Base-by-base conservation (phyloP, 2,329 filamentous ascomycete genomes). In the Thelonectria olida region DNA sequence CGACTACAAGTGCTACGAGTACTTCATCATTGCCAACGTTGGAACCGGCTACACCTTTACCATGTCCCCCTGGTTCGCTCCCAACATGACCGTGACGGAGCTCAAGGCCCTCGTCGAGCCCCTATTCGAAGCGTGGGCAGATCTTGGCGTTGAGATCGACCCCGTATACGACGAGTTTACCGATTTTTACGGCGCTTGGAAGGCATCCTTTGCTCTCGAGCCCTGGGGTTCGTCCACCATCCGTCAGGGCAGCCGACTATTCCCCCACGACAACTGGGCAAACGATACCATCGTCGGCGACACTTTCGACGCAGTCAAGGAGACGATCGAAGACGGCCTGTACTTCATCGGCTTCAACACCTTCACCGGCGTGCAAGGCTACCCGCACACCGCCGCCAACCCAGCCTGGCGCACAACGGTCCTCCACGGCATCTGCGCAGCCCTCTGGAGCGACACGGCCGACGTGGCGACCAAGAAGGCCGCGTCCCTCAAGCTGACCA, bases 21-120 rank as follows among this genome's bases (percentile, higher is more conserved):
- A 73, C 63, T 73, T 73, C 60, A 64, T 64, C 28, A 61, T 73
- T 31, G 45, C 64, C 31, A 67, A 66, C 38, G 52, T 62, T 19
- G 72, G 73, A 23, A 58, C 50, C 27, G 71, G 72, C 38, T 79
- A 73, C 56, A 73, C 67, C 58, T 79, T 76, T 54, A 63, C 58
- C 12, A 73, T 72, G 69, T 57, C 63, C 13, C 70, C 72, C 31
- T 73, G 70, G 72, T 73, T 70, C 47, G 72, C 69, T 60, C 65
- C 65, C n/a, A 55, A 58, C 9, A 54, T 61, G 27, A 64, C 51
- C 0, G 47, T 34, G 9, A 39, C 36, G 1, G 28, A 50, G 51
- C 45, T 65, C 25, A 63, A 65, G 56, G 42, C 55, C 5, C 77
- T 80, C 50, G 69, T 78, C 19, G 73, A 76, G 45, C 78, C 78